These are phyloP conservation scores for Apophysomyces ossiformis DNA, from an alignment of 371 early-diverging fungal species.

Conservation along the genomic window DNA sequence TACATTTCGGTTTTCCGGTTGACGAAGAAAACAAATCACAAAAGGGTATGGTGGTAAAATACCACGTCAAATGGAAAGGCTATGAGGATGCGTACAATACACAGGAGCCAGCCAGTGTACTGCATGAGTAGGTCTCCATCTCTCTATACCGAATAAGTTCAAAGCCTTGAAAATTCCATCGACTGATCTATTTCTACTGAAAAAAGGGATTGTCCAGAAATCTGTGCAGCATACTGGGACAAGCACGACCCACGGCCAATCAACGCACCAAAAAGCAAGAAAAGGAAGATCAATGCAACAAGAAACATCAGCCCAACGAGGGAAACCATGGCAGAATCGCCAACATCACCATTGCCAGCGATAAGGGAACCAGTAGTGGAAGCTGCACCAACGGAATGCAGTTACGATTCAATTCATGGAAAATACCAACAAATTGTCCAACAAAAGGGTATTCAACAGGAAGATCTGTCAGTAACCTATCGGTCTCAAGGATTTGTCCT, in stretches of 20 bases:
- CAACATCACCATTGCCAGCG: no score
- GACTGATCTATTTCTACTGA: background rate
- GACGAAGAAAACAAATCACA: background rate
- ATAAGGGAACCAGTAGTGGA: background rate
- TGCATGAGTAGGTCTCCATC: background rate
- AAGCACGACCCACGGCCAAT: background rate
- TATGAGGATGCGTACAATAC: background rate
- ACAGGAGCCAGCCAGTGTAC: background rate
- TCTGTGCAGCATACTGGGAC: background rate
- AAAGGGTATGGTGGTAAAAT: constrained; percentile 7
- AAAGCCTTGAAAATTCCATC: no score
- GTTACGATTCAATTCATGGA: background rate
- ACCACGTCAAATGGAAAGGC: background rate
- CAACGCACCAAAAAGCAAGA: background rate
- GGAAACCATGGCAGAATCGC: no score
- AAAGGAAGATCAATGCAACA: background rate
- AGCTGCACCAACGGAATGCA: background rate
- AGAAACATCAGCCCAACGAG: no score
- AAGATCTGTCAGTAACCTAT: background rate
- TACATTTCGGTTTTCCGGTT: background rate
- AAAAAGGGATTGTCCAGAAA: background rate
- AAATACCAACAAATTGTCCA: background rate
- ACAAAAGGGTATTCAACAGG: background rate
- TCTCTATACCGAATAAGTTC: background rate
- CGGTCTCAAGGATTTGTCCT: background rate